phyloP scores from a whole-genome alignment of 352 stramenopile genomes.

The Phytopythium ostracodes region DNA sequence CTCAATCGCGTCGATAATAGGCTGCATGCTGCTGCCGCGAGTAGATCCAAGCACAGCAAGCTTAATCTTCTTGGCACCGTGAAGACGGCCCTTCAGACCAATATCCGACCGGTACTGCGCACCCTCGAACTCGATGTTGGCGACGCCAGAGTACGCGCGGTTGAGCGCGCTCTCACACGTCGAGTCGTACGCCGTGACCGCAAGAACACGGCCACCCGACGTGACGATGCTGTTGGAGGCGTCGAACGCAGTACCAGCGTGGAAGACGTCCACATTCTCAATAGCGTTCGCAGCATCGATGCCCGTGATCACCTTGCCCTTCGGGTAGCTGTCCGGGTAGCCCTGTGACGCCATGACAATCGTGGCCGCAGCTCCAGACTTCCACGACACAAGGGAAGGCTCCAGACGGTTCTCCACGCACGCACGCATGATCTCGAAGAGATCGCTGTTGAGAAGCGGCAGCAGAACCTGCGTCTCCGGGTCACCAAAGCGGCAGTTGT shows the following conservation, averaged over 20 bases:
- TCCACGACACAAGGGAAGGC: conserved; percentile 86
- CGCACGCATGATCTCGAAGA: conserved; percentile 97
- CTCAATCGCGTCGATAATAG: conserved; percentile 95
- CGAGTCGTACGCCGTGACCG: conserved; percentile 91
- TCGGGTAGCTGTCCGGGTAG: conserved; percentile 98
- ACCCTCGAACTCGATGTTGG: conserved; percentile 88
- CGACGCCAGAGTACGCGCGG: conserved; percentile 89
- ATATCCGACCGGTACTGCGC: conserved; percentile 98
- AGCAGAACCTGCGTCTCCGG: conserved; percentile 99
- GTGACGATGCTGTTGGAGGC: conserved; percentile 77
- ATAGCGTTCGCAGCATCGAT: conserved; percentile 83
- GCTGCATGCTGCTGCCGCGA: conserved; percentile 93
- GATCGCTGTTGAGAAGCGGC: conserved; percentile 95
- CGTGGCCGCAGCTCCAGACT: conserved; percentile 90
- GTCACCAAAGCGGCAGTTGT: conserved; percentile 99
- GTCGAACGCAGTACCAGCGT: conserved; percentile 94
- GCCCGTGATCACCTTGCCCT: conserved; percentile 95
- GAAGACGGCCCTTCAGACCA: conserved; percentile 90
- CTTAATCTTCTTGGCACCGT: conserved; percentile 80
- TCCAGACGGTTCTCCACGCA: conserved; percentile 94
- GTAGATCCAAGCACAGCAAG: conserved; percentile 96
- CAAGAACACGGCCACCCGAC: conserved; percentile 95
- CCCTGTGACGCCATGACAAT: conserved; percentile 96
- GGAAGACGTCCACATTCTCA: conserved; percentile 96
- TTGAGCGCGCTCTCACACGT: conserved; percentile 91